Evolutionary conservation across 352 stramenopile species (phyloP).

Genomic region (Globisporangium spinosum): DNA sequence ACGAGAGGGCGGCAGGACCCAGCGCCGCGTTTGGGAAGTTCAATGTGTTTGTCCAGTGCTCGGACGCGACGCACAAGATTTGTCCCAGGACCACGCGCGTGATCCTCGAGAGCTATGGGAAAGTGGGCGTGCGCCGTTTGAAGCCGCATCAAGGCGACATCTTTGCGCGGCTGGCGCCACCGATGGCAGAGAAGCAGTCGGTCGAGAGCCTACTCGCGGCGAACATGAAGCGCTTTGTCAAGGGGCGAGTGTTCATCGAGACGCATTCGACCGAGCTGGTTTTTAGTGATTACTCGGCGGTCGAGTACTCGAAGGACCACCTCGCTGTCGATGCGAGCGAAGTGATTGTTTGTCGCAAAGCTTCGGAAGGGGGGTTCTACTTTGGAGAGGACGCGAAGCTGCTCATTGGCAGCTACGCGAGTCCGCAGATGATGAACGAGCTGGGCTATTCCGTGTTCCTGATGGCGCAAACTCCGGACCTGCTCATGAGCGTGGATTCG

Average conservation of each 20-base stretch:
- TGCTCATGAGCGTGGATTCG: neutral
- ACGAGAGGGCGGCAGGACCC: neutral
- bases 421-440: conserved; percentile 3
- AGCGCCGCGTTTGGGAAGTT: neutral
- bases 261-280: neutral
- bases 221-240: neutral
- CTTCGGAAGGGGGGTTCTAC: neutral
- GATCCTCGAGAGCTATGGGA: conserved; percentile 5
- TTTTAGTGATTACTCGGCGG: neutral
- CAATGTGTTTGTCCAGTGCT: neutral
- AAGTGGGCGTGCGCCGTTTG: neutral
- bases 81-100: neutral
- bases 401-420: neutral
- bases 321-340: neutral
- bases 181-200: neutral
- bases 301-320: neutral
- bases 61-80: neutral
- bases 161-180: neutral
- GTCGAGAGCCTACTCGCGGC: conserved; percentile 1
- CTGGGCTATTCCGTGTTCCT: conserved; percentile 5
- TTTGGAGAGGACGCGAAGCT: neutral
- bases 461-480: neutral
- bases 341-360: neutral
- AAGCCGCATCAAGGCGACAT: neutral
- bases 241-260: neutral